These are phyloP conservation scores for Chenopodium suecicum DNA, from an alignment of 148 eudicot species.

Conservation along the genomic window DNA sequence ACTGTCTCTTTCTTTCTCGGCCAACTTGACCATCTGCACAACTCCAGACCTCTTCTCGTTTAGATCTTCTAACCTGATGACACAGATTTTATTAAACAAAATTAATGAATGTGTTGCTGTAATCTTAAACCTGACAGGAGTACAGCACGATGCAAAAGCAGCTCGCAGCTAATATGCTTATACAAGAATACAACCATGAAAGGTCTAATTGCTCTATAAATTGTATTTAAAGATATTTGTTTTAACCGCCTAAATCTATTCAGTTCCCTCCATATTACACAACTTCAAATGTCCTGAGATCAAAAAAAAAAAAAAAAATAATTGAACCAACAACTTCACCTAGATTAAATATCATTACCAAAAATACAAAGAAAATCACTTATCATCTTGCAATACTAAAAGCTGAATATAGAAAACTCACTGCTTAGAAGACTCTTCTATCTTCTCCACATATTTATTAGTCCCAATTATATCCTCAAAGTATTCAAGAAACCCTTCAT, in stretches of 20 bases:
- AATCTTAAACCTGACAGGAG: neutral
- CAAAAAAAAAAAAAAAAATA: neutral
- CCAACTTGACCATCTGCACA: slow-evolving; percentile 96
- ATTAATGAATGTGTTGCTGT: neutral
- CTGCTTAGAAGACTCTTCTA: slow-evolving; percentile 83
- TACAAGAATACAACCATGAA: neutral
- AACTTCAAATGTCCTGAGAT: neutral
- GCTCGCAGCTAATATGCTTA: neutral
- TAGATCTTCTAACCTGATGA: slow-evolving; percentile 69
- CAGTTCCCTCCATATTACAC: neutral
- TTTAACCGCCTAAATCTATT: neutral
- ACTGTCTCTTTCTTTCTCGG: slow-evolving; percentile 92
- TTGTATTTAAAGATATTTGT: neutral
- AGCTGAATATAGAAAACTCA: slow-evolving; percentile 39
- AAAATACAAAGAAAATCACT: neutral
- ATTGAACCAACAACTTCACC: neutral
- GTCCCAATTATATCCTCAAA: slow-evolving; percentile 75
- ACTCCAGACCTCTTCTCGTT: slow-evolving; percentile 92
- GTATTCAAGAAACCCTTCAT: slow-evolving; percentile 92
- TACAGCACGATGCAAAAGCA: neutral
- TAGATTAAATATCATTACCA: neutral
- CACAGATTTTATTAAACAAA: neutral
- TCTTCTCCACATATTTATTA: slow-evolving; percentile 88
- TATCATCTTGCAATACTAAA: neutral
- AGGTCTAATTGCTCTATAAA: neutral